phyloP scores from a whole-genome alignment of 768 basidiomycete species.

The Amanita polypyramis region DNA sequence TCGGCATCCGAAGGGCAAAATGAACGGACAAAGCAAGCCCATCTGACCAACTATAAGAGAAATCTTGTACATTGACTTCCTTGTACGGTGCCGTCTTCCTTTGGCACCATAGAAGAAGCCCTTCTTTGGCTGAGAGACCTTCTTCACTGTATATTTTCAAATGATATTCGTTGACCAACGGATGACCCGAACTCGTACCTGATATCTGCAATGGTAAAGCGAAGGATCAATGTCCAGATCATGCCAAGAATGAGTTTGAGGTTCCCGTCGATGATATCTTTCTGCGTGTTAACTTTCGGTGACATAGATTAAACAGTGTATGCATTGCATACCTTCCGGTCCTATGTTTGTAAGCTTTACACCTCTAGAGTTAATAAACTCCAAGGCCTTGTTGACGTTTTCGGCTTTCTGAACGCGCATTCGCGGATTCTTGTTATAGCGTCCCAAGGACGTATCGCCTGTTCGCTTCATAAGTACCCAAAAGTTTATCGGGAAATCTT shows the following conservation, averaged over 20 bases:
- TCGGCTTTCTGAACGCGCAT: constrained; percentile 97
- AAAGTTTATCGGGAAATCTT: constrained; percentile 1
- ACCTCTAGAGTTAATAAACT: constrained; percentile 89
- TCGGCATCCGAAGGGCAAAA: constrained; percentile 3
- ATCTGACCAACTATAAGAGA: constrained; percentile 87
- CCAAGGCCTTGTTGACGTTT: constrained; percentile 94
- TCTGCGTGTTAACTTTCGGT: constrained; percentile 18
- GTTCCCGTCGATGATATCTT: constrained; percentile 97
- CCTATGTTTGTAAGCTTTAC: constrained; percentile 98
- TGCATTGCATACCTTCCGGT: constrained; percentile 61
- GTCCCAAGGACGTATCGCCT: constrained; percentile 90
- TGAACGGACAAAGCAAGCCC: constrained; percentile 83
- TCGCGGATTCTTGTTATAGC: constrained; percentile 82
- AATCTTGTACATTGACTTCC: constrained; percentile 91
- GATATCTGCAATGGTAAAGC: constrained; percentile 98
- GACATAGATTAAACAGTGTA: background rate
- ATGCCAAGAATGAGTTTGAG: constrained; percentile 96
- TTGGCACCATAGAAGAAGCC: constrained; percentile 95
- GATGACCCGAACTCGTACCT: constrained; percentile 46
- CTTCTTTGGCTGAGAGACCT: constrained; percentile 97
- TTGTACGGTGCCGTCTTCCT: constrained; percentile 87
- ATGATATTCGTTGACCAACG: constrained; percentile 1
- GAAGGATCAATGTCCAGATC: constrained; percentile 97
- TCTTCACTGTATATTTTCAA: constrained; percentile 60
- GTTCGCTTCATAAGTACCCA: background rate